A percentile compares a stretch with the other conserved stretches of the same genome.
These are phyloP conservation scores for Geranium incanum DNA, from an alignment of 441 rosid genomes.

Conservation along the genomic window DNA sequence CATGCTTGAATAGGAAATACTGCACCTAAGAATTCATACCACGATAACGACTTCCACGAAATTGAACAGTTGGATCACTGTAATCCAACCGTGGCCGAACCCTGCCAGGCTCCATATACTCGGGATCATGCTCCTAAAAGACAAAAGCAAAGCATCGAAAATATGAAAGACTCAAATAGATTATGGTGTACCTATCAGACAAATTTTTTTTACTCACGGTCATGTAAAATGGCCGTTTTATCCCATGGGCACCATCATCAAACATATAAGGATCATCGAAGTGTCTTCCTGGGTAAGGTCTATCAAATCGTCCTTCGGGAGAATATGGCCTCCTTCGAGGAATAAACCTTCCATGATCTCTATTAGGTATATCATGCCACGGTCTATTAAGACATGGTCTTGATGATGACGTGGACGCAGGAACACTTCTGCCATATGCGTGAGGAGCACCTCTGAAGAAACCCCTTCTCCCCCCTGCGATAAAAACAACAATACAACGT, in stretches of 20 bases:
- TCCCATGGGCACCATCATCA: slow-evolving; percentile 37
- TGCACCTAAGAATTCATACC: slow-evolving; percentile 25
- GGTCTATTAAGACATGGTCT: slow-evolving; percentile 34
- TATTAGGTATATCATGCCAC: slow-evolving; percentile 37
- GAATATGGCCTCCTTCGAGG: slow-evolving; percentile 39
- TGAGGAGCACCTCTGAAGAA: slow-evolving; percentile 39
- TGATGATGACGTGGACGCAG: slow-evolving; percentile 35
- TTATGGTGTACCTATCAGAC: not conserved
- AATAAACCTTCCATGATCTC: slow-evolving; percentile 30
- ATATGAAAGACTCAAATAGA: not conserved
- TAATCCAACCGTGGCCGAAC: slow-evolving; percentile 40
- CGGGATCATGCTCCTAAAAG: slow-evolving; percentile 42
- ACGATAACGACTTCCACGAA: slow-evolving; percentile 34
- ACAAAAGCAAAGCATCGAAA: slow-evolving; percentile 17
- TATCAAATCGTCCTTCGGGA: slow-evolving; percentile 37
- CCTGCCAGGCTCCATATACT: slow-evolving; percentile 45
- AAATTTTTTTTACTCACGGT: slow-evolving; percentile 25
- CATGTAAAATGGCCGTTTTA: slow-evolving; percentile 47
- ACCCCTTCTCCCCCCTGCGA: slow-evolving; percentile 45
- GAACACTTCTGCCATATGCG: slow-evolving; percentile 28
- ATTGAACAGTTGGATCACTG: slow-evolving; percentile 30
- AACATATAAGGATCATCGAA: slow-evolving; percentile 40
- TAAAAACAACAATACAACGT: slow-evolving; percentile 10
- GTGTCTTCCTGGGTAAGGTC: slow-evolving; percentile 35
- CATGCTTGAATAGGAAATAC: slow-evolving; percentile 10